Conservation (phyloP, 306 rosid species). For the Begonia masoniana region DNA sequence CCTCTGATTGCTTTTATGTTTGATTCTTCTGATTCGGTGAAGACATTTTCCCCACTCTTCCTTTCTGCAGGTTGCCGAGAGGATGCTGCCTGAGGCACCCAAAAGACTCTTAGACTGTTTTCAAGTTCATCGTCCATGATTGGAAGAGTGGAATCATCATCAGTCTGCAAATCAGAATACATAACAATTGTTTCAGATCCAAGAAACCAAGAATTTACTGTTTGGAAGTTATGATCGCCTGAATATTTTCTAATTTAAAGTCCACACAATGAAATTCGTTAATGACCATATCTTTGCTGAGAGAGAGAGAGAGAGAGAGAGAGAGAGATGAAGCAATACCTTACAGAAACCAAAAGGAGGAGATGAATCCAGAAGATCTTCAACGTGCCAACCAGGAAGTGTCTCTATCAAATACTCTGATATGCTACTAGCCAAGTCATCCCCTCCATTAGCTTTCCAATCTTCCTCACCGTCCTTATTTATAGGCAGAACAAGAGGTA, state of each 20-base stretch:
- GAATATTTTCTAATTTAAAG: too few species aligned
- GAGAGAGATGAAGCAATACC: conserved; percentile 22
- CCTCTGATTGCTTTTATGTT: conserved; percentile 26
- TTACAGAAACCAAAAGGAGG: conserved; percentile 36
- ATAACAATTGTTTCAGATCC: not conserved
- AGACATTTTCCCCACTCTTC: conserved; percentile 12
- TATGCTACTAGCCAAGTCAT: conserved; percentile 38
- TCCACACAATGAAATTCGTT: too few species aligned
- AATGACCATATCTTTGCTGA: not conserved
- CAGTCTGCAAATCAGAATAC: conserved; percentile 24
- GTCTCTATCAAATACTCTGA: conserved; percentile 83
- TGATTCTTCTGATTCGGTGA: conserved; percentile 29
- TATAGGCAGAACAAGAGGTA: conserved; percentile 2
- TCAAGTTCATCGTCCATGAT: conserved; percentile 28
- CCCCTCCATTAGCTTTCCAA: conserved; percentile 1
- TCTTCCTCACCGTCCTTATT: conserved; percentile 1
- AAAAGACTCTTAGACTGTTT: conserved; percentile 21
- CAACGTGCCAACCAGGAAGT: conserved; percentile 92
- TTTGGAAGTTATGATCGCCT: not conserved
- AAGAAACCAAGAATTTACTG: not conserved
- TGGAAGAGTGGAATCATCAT: conserved; percentile 11
- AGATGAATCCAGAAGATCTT: conserved; percentile 65
- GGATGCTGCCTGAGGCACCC: conserved; percentile 74
- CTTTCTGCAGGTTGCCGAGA: conserved; percentile 20
- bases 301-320: not conserved